Percentiles rank a stretch among this genome's conserved stretches.
Evolutionary conservation across 2,329 filamentous ascomycete genomes (phyloP).

Genomic region (Dothideomycetes sp.): DNA sequence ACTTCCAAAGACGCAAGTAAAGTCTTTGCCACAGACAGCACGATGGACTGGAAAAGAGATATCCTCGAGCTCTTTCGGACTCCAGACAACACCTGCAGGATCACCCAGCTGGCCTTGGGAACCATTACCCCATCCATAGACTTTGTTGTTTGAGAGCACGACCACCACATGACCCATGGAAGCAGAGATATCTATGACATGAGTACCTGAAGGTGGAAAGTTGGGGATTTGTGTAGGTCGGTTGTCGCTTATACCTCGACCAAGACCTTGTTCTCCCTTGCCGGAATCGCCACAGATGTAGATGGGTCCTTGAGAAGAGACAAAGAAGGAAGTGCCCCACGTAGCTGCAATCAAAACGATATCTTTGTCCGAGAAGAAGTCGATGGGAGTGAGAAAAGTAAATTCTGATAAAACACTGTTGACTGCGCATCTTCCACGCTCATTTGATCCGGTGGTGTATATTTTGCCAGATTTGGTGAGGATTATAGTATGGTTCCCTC

Average conservation of each 20-base stretch:
- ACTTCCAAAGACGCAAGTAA: conserved; percentile 61
- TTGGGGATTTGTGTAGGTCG: conserved; percentile 42
- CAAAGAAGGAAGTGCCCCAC: conserved; percentile 66
- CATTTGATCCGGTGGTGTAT: conserved; percentile 57
- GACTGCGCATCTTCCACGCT: conserved; percentile 35
- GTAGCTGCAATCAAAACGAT: conserved; percentile 55
- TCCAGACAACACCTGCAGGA: conserved; percentile 44
- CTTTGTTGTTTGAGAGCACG: conserved; percentile 64
- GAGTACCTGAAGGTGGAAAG: conserved; percentile 54
- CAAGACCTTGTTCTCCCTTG: conserved; percentile 66
- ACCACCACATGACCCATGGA: conserved; percentile 70
- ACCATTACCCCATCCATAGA: conserved; percentile 82
- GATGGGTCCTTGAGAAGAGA: conserved; percentile 44
- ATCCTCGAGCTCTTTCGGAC: conserved; percentile 53
- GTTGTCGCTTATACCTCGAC: conserved; percentile 26
- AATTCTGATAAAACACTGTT: neutral
- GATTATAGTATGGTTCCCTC: conserved; percentile 81
- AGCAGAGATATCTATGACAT: conserved; percentile 58
- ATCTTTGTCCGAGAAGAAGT: neutral
- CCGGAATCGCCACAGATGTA: conserved; percentile 57
- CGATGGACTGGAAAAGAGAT: conserved; percentile 53
- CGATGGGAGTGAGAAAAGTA: neutral
- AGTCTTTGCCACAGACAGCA: conserved; percentile 74
- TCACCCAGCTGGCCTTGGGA: conserved; percentile 75
- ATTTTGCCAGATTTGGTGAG: conserved; percentile 51